A percentile compares a stretch with the other conserved stretches of the same genome.
These are phyloP conservation scores for Wickerhamomyces sydowiorum DNA, from an alignment of 805 yeast genomes.

Conservation along the genomic window DNA sequence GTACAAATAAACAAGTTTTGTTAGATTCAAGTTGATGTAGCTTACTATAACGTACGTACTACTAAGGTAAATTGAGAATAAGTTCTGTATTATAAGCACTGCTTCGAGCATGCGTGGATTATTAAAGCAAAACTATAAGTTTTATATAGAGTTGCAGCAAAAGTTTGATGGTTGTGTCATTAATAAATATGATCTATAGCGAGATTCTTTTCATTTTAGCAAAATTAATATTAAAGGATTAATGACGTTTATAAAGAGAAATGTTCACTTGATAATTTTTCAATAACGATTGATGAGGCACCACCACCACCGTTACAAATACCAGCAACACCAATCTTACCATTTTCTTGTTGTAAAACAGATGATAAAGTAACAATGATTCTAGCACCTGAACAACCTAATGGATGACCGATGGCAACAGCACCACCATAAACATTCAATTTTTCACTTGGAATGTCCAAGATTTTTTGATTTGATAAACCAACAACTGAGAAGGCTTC, in stretches of 20 bases:
- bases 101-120: no score
- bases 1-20: no score
- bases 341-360: constrained; percentile 78
- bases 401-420: constrained; percentile 91
- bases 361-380: constrained; percentile 80
- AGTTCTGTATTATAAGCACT: no score
- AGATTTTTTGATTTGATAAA: constrained; percentile 73
- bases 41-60: no score
- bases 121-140: no score
- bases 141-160: no score
- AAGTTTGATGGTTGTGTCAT: neutral
- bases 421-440: constrained; percentile 94
- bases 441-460: constrained; percentile 56
- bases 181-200: neutral
- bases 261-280: constrained; percentile 40
- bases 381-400: constrained; percentile 96
- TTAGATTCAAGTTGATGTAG: no score
- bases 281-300: constrained; percentile 88
- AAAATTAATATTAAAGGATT: neutral
- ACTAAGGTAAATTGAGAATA: no score
- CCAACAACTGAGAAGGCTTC: constrained; percentile 99
- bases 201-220: neutral
- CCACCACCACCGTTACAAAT: constrained; percentile 99
- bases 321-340: constrained; percentile 90
- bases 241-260: constrained; percentile 10